Base-by-base conservation (phyloP, 345 rosid genomes). In the Salix arbutifolia region DNA sequence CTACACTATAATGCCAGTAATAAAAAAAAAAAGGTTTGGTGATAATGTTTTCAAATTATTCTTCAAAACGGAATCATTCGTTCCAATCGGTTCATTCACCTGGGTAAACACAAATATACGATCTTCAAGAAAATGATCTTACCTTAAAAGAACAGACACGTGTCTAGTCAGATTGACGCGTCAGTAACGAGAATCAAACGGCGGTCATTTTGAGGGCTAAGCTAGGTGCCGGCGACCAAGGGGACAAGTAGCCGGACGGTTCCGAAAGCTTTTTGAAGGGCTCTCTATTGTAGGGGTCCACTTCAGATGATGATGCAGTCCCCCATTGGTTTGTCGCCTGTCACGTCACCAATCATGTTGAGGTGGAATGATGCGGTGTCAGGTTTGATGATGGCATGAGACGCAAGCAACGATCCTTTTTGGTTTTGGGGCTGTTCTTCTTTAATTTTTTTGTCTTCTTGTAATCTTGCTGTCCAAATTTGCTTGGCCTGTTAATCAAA, bases 171-270 rank as follows among this genome's bases (percentile, higher is more conserved):
- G 11, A 6, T 40, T 72, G 85, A 69, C 75, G 48, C 31, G 82
- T 52, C 74, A 46, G 61, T 19, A 58, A 23, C 61, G 7, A 12
- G 33, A 70, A 73, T 80, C 81, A 12, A 71, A 77, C 79, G 85
- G 86, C 78, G 77, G 73, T 79, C 53, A 19, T 71, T 82, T 78
- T 77, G 77, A 80, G 82, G 76, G 17, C 50, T 4, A 1, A 25
- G 28, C 62, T 33, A 21, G 1, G 11, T 84, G 87, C 80, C 81
- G 83, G 85, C 72, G 71, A 58, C 23, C 50, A 18, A 69, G 88
- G 89, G 84, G 84, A 78, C 91, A 86, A 44, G 4, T 65, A 23
- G 85, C 88, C 81, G 88, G 86, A 71, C 80, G 72, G 70, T 67
- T 73, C 81, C 77, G 86, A 61, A 62, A 65, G 61, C 82, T 67